Percentiles rank a stretch among this genome's conserved stretches.
Conservation (phyloP, 345 rosid genomes). For the Mercurialis annua region DNA sequence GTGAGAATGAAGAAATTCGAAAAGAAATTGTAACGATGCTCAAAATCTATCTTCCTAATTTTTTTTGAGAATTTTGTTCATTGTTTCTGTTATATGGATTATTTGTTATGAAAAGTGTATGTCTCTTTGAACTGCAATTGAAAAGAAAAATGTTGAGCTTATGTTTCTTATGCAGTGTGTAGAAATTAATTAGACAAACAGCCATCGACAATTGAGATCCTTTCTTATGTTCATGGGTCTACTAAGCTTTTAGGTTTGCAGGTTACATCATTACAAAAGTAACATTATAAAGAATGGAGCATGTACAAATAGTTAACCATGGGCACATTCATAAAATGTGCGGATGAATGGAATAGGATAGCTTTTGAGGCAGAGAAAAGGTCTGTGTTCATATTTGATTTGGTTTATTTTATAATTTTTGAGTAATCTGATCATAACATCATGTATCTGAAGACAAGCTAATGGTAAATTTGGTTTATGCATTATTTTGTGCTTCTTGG, state of each 20-base stretch:
- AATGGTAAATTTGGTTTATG: background rate
- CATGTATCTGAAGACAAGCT: background rate
- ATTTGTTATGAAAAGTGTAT: too few relatives aligned
- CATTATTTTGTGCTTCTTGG: background rate
- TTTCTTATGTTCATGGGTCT: slow-evolving; percentile 90
- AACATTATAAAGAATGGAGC: slow-evolving; percentile 78
- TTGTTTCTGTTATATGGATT: too few relatives aligned
- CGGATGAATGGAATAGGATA: background rate
- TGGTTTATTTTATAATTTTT: background rate
- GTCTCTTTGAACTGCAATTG: too few relatives aligned
- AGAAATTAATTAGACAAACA: too few relatives aligned
- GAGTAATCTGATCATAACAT: background rate
- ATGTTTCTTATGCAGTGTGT: too few relatives aligned
- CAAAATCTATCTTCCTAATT: too few relatives aligned
- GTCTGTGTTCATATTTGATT: background rate
- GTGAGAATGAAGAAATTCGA: too few relatives aligned
- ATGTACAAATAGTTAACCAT: slow-evolving; percentile 68
- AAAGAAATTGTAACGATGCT: too few relatives aligned
- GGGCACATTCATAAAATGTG: background rate
- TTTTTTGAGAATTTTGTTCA: too few relatives aligned
- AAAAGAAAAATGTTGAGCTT: too few relatives aligned
- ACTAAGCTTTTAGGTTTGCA: slow-evolving; percentile 93
- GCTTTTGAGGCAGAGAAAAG: background rate
- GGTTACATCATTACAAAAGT: slow-evolving; percentile 36
- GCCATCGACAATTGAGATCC: slow-evolving; percentile 83